Conservation (phyloP, 352 stramenopile genomes). For the Thalassiosira mediterranea region DNA sequence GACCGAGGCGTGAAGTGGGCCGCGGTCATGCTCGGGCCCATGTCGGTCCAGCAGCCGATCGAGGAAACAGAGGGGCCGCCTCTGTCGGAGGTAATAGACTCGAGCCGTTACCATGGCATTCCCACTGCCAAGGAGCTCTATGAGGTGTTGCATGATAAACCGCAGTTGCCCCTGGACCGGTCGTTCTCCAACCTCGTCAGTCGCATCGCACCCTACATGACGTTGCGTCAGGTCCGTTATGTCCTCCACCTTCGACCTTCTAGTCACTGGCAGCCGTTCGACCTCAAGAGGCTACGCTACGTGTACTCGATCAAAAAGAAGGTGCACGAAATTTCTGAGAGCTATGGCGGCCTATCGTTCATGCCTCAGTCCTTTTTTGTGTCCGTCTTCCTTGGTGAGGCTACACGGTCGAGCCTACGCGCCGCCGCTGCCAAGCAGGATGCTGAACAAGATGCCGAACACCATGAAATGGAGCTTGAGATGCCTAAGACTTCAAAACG, state of each 20-base stretch:
- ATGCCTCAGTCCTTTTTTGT: slow-evolving; percentile 85
- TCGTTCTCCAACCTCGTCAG: slow-evolving; percentile 77
- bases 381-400: slow-evolving; percentile 84
- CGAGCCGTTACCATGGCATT: slow-evolving; percentile 65
- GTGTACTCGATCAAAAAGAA: slow-evolving; percentile 85
- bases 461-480: slow-evolving; percentile 17
- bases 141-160: slow-evolving; percentile 68
- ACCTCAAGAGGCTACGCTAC: slow-evolving; percentile 81
- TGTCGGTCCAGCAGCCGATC: slow-evolving; percentile 59
- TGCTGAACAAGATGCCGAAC: not conserved
- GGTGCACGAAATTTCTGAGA: slow-evolving; percentile 83
- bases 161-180: slow-evolving; percentile 71
- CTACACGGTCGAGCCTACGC: slow-evolving; percentile 71
- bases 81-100: slow-evolving; percentile 60
- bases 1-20: slow-evolving; percentile 76
- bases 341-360: slow-evolving; percentile 83
- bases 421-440: slow-evolving; percentile 20
- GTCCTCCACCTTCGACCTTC: slow-evolving; percentile 68
- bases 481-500: slow-evolving; percentile 26
- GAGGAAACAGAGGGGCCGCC: slow-evolving; percentile 76
- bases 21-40: slow-evolving; percentile 66
- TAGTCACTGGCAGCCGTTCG: slow-evolving; percentile 78
- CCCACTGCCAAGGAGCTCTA: slow-evolving; percentile 79
- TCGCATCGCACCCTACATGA: slow-evolving; percentile 80
- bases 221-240: slow-evolving; percentile 78